Conservation (phyloP, 495 filamentous ascomycete species). For the Pyrenula aspistea region DNA sequence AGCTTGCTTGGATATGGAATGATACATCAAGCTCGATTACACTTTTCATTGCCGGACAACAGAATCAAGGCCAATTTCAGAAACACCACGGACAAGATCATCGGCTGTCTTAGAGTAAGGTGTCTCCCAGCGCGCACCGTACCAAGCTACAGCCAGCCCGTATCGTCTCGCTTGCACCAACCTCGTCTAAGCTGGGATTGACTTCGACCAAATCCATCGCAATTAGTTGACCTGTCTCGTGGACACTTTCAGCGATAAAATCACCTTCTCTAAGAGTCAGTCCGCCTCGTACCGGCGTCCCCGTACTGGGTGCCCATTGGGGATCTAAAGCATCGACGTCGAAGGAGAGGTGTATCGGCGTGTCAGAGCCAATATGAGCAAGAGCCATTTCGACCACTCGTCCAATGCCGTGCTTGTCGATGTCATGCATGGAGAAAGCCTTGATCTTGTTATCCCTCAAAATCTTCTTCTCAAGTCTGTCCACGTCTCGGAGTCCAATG, state of each 20-base stretch:
- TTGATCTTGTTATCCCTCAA: constrained; percentile 80
- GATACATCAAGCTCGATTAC: too few relatives aligned
- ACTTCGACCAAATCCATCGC: constrained; percentile 95
- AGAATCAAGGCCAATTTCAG: too few relatives aligned
- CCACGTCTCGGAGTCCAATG: constrained; percentile 90
- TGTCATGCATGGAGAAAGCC: constrained; percentile 97
- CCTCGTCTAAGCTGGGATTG: constrained; percentile 71
- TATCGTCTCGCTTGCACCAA: constrained; percentile 78
- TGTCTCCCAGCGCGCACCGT: constrained; percentile 84
- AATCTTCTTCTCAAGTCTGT: constrained; percentile 81
- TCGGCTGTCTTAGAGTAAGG: constrained; percentile 46
- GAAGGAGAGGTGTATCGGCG: constrained; percentile 92
- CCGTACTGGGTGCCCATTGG: constrained; percentile 90
- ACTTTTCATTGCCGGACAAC: too few relatives aligned
- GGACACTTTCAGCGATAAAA: constrained; percentile 94
- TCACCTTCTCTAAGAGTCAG: constrained; percentile 92
- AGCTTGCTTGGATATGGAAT: too few relatives aligned
- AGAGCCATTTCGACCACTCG: constrained; percentile 96
- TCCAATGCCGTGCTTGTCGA: constrained; percentile 89
- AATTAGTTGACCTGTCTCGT: constrained; percentile 81
- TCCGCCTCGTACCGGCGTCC: constrained; percentile 90
- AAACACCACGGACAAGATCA: too few relatives aligned
- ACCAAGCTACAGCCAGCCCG: constrained; percentile 83
- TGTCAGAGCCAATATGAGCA: constrained; percentile 84
- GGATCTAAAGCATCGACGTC: constrained; percentile 96